Conservation (phyloP, 768 basidiomycete species). For the Kwoniella sp. region DNA sequence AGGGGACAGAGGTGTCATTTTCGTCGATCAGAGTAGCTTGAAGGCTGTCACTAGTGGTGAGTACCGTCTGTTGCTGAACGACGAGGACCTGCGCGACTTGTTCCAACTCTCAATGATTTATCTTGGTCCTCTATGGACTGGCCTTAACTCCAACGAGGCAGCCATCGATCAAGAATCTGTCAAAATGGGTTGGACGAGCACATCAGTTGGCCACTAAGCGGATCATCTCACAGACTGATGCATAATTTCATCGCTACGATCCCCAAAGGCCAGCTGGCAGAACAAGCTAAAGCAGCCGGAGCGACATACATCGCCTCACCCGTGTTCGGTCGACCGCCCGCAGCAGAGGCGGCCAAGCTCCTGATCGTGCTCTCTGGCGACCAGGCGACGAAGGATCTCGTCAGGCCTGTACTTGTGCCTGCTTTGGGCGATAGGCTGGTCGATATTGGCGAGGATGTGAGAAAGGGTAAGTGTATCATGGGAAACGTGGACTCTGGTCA, state of each 20-base stretch:
- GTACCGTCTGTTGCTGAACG: too few species aligned
- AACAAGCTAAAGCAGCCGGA: constrained; percentile 20
- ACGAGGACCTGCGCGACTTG: too few species aligned
- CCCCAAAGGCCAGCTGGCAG: constrained; percentile 27
- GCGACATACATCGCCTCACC: constrained; percentile 28
- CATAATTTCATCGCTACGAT: too few species aligned
- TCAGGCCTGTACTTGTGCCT: constrained; percentile 24
- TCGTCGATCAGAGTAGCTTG: constrained; percentile 35
- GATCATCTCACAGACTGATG: too few species aligned
- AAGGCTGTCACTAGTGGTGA: constrained; percentile 31
- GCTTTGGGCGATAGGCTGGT: constrained; percentile 25
- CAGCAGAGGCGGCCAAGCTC: constrained; percentile 25
- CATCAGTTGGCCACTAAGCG: too few species aligned
- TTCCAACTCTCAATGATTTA: too few species aligned
- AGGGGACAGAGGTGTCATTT: constrained; percentile 20
- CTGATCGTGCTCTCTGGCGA: constrained; percentile 27
- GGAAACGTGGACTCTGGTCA: background rate
- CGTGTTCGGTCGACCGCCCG: constrained; percentile 37
- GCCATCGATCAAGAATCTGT: too few species aligned
- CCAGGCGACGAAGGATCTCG: constrained; percentile 6
- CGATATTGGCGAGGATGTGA: constrained; percentile 36
- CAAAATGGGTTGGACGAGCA: too few species aligned
- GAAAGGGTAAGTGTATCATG: constrained; percentile 33
- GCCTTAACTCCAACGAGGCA: too few species aligned
- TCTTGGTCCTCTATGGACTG: too few species aligned